These are phyloP conservation scores for Flaveria brownii DNA, from an alignment of 129 eudicot genomes.

Conservation along the genomic window DNA sequence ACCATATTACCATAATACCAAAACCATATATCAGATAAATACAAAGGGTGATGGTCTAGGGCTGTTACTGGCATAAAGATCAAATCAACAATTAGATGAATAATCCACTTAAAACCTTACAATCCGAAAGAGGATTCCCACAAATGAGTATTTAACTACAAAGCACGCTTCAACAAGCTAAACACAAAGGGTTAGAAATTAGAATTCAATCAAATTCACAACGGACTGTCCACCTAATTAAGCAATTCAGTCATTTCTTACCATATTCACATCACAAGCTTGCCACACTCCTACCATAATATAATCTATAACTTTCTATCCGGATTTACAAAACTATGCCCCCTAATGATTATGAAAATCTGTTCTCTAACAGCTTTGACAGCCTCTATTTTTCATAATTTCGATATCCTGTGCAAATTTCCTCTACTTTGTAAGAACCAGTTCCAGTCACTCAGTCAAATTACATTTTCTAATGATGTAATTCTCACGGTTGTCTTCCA, in stretches of 20 bases:
- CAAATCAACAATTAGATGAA: background rate
- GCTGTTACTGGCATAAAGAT: background rate
- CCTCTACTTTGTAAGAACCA: background rate
- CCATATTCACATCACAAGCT: background rate
- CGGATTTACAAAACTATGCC: background rate
- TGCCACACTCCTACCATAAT: background rate
- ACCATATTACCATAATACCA: background rate
- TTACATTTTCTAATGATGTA: background rate
- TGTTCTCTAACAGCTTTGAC: background rate
- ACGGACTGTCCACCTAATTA: background rate
- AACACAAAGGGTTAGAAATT: background rate
- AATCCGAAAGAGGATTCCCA: background rate
- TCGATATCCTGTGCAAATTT: background rate
- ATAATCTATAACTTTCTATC: background rate
- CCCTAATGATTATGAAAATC: background rate
- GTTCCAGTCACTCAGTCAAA: background rate
- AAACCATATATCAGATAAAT: background rate
- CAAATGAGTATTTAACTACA: background rate
- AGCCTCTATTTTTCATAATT: too few relatives aligned
- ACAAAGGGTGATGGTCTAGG: background rate
- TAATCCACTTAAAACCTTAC: background rate
- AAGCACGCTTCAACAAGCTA: background rate
- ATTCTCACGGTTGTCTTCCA: too few relatives aligned
- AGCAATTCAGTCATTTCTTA: background rate
- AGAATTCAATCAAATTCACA: slow-evolving; percentile 10